Conservation (phyloP, 805 yeast genomes). For the Danielia reshetovae region DNA sequence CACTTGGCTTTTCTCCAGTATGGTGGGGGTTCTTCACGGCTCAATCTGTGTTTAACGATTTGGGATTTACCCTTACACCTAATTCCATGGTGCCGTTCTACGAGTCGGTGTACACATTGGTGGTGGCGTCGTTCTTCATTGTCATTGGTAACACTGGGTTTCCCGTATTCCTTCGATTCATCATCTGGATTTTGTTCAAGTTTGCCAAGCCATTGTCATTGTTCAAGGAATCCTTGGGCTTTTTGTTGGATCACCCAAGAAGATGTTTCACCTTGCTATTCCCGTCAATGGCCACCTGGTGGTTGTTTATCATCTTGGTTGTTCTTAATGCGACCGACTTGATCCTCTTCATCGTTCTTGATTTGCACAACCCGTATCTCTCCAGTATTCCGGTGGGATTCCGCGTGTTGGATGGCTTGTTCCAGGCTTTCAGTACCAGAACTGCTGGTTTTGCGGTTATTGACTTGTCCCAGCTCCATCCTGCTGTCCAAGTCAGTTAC, state of each 20-base stretch:
- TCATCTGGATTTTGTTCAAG: slow-evolving; percentile 76
- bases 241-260: slow-evolving; percentile 91
- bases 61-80: slow-evolving; percentile 79
- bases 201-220: slow-evolving; percentile 62
- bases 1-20: slow-evolving; percentile 63
- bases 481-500: slow-evolving; percentile 90
- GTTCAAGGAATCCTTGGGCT: slow-evolving; percentile 72
- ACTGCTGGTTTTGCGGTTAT: slow-evolving; percentile 88
- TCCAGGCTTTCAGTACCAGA: slow-evolving; percentile 88
- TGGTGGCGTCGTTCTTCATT: slow-evolving; percentile 65
- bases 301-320: slow-evolving; percentile 76
- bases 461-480: slow-evolving; percentile 66
- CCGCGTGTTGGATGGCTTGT: slow-evolving; percentile 76
- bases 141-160: slow-evolving; percentile 94
- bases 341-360: slow-evolving; percentile 75
- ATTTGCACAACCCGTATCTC: slow-evolving; percentile 49
- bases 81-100: slow-evolving; percentile 72
- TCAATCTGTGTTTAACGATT: slow-evolving; percentile 76
- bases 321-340: slow-evolving; percentile 73
- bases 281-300: slow-evolving; percentile 93
- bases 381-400: slow-evolving; percentile 59
- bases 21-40: slow-evolving; percentile 96
- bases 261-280: slow-evolving; percentile 92
- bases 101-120: slow-evolving; percentile 58
- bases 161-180: slow-evolving; percentile 75